These are phyloP conservation scores for Rhodotorula sp. DNA, from an alignment of 1,284 basidiomycete genomes.

Conservation along the genomic window DNA sequence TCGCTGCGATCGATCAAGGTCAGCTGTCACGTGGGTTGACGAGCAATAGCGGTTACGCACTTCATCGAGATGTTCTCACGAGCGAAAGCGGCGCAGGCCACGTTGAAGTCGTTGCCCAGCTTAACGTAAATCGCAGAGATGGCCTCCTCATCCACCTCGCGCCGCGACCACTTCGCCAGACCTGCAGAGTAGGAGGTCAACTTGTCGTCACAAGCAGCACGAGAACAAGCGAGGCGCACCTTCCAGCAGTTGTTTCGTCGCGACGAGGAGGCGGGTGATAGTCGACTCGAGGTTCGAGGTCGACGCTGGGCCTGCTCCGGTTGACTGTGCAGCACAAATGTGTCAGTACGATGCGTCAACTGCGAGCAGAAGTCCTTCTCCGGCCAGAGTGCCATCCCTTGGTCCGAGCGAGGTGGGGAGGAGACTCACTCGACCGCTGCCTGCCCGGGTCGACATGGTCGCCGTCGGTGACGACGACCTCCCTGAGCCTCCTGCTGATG, in stretches of 20 bases:
- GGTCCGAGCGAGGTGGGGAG: not conserved
- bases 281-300: slow-evolving; percentile 26
- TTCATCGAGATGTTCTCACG: slow-evolving; percentile 84
- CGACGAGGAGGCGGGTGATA: slow-evolving; percentile 86
- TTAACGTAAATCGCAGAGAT: slow-evolving; percentile 97
- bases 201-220: too few species aligned
- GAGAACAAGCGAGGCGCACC: slow-evolving; percentile 47
- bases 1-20: slow-evolving; percentile 60
- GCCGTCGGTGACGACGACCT: not conserved
- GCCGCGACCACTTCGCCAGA: slow-evolving; percentile 81
- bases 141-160: slow-evolving; percentile 70
- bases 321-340: not conserved
- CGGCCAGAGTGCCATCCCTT: not conserved
- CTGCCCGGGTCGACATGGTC: slow-evolving; percentile 3
- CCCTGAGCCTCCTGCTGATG: not conserved
- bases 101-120: slow-evolving; percentile 95
- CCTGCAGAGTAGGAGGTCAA: slow-evolving; percentile 7
- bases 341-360: not conserved
- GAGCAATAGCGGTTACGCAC: slow-evolving; percentile 58
- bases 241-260: slow-evolving; percentile 91
- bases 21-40: too few species aligned
- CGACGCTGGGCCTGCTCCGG: not conserved
- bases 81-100: slow-evolving; percentile 82
- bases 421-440: not conserved
- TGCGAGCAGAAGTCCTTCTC: not conserved